Evolutionary conservation across 768 basidiomycete genomes (phyloP).

Genomic region (Psilocybe sp.): DNA sequence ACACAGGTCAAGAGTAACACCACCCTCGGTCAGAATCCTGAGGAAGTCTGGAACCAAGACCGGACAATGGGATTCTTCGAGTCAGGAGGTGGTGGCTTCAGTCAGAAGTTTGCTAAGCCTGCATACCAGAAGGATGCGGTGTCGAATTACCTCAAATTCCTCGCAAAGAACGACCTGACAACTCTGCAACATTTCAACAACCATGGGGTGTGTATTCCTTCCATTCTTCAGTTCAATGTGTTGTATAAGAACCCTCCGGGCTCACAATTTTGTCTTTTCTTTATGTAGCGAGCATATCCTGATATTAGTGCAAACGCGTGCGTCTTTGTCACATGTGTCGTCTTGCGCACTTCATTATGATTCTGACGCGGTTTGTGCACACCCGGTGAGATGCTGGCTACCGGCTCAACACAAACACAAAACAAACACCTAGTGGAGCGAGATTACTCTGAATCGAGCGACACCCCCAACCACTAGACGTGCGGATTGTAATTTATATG

Average conservation of each 20-base stretch:
- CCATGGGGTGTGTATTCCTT: constrained; percentile 25
- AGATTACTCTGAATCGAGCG: too few species aligned
- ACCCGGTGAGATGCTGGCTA: too few species aligned
- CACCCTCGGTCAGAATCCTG: constrained; percentile 16
- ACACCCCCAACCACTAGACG: too few species aligned
- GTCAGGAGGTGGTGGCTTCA: constrained; percentile 49
- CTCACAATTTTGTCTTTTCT: neutral
- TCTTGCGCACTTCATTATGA: neutral
- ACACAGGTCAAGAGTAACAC: constrained; percentile 40
- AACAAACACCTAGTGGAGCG: too few species aligned
- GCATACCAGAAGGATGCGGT: constrained; percentile 42
- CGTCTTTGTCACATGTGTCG: neutral
- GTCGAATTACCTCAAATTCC: constrained; percentile 31
- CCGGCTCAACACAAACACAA: too few species aligned
- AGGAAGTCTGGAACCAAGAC: constrained; percentile 41
- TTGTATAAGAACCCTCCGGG: too few species aligned
- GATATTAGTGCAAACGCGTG: constrained; percentile 50
- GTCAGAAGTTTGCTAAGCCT: constrained; percentile 30
- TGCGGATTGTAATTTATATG: too few species aligned
- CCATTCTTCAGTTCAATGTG: neutral
- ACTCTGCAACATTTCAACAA: constrained; percentile 21
- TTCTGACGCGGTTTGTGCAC: neutral
- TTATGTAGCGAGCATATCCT: constrained; percentile 40
- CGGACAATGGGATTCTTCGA: constrained; percentile 39
- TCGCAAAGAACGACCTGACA: constrained; percentile 27